Evolutionary conservation across 1,139 yeast genomes (phyloP).

Genomic region (Chernovozyma aurita): DNA sequence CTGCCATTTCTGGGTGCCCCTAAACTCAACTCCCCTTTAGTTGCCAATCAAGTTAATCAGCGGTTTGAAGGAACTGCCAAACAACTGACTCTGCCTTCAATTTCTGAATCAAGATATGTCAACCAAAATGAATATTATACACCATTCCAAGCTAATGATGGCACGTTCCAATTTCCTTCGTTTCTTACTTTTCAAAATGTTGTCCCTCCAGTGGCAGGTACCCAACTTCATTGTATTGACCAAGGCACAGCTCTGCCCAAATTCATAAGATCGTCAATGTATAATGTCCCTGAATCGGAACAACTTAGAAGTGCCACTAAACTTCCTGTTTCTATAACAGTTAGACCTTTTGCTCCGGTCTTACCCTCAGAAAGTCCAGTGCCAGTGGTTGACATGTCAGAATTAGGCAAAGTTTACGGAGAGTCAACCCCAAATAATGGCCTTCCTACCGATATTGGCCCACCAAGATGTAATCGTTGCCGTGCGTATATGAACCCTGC

Average conservation of each 20-base stretch:
- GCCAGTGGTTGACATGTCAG: slow-evolving; percentile 63
- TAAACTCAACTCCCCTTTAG: not conserved
- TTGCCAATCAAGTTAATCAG: slow-evolving; percentile 1
- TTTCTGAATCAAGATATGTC: slow-evolving; percentile 52
- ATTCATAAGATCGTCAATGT: slow-evolving; percentile 74
- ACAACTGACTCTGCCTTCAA: slow-evolving; percentile 34
- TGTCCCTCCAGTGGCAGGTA: slow-evolving; percentile 78
- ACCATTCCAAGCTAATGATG: slow-evolving; percentile 18
- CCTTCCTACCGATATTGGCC: slow-evolving; percentile 44
- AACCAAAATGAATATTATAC: slow-evolving; percentile 47
- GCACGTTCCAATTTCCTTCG: slow-evolving; percentile 24
- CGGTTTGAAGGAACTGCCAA: slow-evolving; percentile 4
- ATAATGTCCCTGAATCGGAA: slow-evolving; percentile 76
- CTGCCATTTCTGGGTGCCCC: slow-evolving; percentile 2
- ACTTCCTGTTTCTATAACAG: slow-evolving; percentile 74
- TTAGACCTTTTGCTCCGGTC: slow-evolving; percentile 78
- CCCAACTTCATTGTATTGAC: slow-evolving; percentile 66
- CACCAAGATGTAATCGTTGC: slow-evolving; percentile 89
- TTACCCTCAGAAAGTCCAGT: slow-evolving; percentile 48
- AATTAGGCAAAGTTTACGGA: slow-evolving; percentile 21
- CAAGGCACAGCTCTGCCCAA: slow-evolving; percentile 85
- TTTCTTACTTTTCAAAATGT: slow-evolving; percentile 72
- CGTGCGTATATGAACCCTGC: slow-evolving; percentile 86
- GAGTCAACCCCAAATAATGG: slow-evolving; percentile 13
- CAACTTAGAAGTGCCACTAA: slow-evolving; percentile 65